Conservation (phyloP, 2,329 filamentous ascomycete species). For the Xylariaceae sp. region DNA sequence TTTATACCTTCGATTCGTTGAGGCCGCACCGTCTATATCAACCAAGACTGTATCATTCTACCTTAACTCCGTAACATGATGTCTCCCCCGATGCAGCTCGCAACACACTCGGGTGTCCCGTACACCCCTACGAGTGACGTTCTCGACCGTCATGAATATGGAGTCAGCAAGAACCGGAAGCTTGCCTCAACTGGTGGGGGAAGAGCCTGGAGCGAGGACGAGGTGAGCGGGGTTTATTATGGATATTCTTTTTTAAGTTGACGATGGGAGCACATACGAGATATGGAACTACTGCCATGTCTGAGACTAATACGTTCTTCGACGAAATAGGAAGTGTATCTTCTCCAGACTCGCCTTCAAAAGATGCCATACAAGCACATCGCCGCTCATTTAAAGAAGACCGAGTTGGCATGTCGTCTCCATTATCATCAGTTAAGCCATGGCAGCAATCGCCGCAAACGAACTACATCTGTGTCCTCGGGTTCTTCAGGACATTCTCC, state of each 20-base stretch:
- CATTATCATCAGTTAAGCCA: constrained; percentile 87
- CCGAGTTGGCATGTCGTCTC: constrained; percentile 82
- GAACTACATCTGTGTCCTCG: constrained; percentile 70
- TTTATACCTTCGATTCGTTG: constrained; percentile 39
- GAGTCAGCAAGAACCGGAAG: constrained; percentile 68
- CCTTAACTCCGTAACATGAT: constrained; percentile 41
- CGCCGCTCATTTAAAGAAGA: constrained; percentile 82
- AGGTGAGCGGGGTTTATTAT: constrained; percentile 56
- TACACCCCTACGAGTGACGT: constrained; percentile 58
- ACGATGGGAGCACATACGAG: not conserved
- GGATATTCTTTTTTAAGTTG: not conserved
- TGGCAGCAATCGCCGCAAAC: constrained; percentile 78
- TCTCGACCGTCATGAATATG: constrained; percentile 61
- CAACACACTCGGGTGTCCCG: constrained; percentile 43
- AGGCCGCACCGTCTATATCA: constrained; percentile 37
- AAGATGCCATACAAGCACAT: constrained; percentile 94
- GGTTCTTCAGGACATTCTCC: constrained; percentile 62
- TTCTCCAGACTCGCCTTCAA: constrained; percentile 80
- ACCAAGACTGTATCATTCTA: constrained; percentile 3
- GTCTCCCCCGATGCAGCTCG: constrained; percentile 54
- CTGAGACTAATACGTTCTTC: constrained; percentile 16
- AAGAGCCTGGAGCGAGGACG: constrained; percentile 83
- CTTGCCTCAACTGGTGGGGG: constrained; percentile 72
- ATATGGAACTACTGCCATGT: not conserved
- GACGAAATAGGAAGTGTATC: constrained; percentile 70